Evolutionary conservation across 176 grass and related monocot genomes (phyloP).

Genomic region (Aechmea fasciata): DNA sequence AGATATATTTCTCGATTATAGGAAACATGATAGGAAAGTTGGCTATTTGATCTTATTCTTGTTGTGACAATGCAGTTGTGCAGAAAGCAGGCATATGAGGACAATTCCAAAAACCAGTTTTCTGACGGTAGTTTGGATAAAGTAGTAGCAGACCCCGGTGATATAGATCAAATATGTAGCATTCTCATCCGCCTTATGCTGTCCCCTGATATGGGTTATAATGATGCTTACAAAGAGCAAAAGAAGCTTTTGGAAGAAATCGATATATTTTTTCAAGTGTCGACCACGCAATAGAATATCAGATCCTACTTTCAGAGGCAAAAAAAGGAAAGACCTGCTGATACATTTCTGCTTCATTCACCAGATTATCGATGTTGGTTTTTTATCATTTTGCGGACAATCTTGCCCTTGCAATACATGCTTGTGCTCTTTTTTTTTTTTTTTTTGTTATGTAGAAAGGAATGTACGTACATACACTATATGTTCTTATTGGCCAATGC

Average conservation of each 20-base stretch:
- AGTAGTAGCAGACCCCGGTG: conserved; percentile 10
- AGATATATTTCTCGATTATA: too few species aligned
- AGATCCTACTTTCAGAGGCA: too few species aligned
- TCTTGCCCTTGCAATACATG: too few species aligned
- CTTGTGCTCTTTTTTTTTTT: too few species aligned
- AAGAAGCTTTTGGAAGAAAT: conserved; percentile 52
- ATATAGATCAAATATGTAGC: conserved; percentile 25
- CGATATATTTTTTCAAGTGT: conserved; percentile 68
- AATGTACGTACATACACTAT: too few species aligned
- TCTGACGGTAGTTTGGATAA: conserved; percentile 19
- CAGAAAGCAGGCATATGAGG: conserved; percentile 58
- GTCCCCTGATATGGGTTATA: conserved; percentile 16
- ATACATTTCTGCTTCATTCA: too few species aligned
- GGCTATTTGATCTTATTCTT: not conserved
- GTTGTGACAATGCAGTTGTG: conserved; percentile 34
- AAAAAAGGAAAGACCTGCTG: too few species aligned
- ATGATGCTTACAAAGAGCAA: conserved; percentile 25
- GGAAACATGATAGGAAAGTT: too few species aligned
- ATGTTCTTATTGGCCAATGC: too few species aligned
- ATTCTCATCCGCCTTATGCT: conserved; percentile 49
- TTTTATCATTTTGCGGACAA: too few species aligned
- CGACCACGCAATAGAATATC: conserved; percentile 24
- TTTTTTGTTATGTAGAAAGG: too few species aligned
- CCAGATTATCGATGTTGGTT: too few species aligned
- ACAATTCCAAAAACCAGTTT: conserved; percentile 28